These are phyloP conservation scores for Fusarium burgessii DNA, from an alignment of 2,329 filamentous ascomycete species.

Conservation along the genomic window DNA sequence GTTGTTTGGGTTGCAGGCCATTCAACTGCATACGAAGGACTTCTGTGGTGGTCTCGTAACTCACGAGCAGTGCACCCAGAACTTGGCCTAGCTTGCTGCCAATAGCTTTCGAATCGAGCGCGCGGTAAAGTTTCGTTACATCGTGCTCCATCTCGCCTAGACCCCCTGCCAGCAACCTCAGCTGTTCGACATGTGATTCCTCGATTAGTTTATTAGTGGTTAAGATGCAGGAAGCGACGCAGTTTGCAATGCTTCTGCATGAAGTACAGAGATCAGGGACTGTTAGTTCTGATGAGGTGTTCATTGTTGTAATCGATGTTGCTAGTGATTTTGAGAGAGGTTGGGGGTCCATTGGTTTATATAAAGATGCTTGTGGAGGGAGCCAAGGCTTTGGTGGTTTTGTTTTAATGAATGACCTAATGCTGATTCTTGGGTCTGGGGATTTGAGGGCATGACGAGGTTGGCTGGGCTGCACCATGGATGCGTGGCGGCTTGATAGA, in stretches of 20 bases:
- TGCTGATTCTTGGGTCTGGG: too few relatives aligned
- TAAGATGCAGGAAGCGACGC: neutral
- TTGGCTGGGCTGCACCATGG: neutral
- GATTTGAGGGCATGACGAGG: neutral
- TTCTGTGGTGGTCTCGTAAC: neutral
- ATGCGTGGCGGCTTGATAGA: too few relatives aligned
- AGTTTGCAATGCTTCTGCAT: neutral
- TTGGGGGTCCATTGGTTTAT: too few relatives aligned
- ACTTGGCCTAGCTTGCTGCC: neutral
- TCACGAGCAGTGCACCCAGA: neutral
- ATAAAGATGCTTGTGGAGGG: neutral
- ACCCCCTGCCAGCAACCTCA: neutral
- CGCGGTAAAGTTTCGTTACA: neutral
- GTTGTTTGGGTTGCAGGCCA: neutral
- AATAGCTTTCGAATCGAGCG: neutral
- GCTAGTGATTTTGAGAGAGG: too few relatives aligned
- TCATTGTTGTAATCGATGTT: neutral
- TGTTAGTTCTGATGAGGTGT: neutral
- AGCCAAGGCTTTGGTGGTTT: neutral
- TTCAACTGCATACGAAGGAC: neutral
- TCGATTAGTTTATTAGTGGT: rapidly evolving
- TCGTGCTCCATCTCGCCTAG: neutral
- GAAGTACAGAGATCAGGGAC: too few relatives aligned
- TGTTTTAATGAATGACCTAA: too few relatives aligned
- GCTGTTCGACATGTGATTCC: neutral